Conservation (phyloP, 768 basidiomycete species). For the Galerina sulciceps region DNA sequence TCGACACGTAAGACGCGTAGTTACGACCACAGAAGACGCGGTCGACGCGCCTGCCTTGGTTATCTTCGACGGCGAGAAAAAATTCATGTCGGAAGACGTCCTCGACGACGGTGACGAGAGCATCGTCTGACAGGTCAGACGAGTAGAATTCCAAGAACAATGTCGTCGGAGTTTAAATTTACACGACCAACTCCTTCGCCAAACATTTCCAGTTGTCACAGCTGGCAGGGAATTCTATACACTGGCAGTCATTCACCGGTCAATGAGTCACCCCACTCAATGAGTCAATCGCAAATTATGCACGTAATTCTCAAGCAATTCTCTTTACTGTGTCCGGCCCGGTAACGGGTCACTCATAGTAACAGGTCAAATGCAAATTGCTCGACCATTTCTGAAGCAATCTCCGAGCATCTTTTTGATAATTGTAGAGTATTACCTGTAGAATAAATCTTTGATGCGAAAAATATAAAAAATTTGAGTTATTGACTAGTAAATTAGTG, state of each 20-base stretch:
- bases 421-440: too few relatives aligned
- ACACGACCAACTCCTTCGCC: too few relatives aligned
- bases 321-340: neutral
- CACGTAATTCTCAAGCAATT: too few relatives aligned
- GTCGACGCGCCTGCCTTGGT: constrained; percentile 34
- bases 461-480: too few relatives aligned
- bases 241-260: neutral
- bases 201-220: neutral
- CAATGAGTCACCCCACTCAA: too few relatives aligned
- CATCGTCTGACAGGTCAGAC: constrained; percentile 12
- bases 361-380: neutral
- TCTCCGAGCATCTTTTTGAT: neutral
- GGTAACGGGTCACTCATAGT: neutral
- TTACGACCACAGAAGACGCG: constrained; percentile 30
- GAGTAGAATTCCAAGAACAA: neutral
- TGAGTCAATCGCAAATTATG: too few relatives aligned
- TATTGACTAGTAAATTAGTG: too few relatives aligned
- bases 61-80: constrained; percentile 36
- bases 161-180: too few relatives aligned
- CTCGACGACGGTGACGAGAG: constrained; percentile 18
- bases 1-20: constrained; percentile 32
- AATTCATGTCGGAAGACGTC: constrained; percentile 26
- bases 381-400: neutral
- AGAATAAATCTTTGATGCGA: too few relatives aligned
- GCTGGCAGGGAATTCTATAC: neutral